These are phyloP conservation scores for Colletotrichum horii DNA, from an alignment of 2,329 filamentous ascomycete genomes.

Conservation along the genomic window DNA sequence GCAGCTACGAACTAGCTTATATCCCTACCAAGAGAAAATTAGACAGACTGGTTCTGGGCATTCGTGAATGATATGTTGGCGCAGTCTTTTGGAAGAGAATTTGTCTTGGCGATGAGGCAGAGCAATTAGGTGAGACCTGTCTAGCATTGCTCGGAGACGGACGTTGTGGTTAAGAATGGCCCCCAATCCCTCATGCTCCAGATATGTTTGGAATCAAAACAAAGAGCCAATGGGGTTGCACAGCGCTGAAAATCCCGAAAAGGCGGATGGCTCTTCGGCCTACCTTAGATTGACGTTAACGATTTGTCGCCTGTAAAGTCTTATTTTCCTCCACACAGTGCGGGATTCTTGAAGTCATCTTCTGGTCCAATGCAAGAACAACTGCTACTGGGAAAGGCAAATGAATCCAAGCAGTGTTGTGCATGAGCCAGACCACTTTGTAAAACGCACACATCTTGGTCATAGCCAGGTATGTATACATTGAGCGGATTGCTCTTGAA, in stretches of 20 bases:
- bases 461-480: fast-evolving
- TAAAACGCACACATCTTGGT: not conserved
- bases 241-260: not conserved
- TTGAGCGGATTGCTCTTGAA: not conserved
- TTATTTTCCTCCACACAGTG: too few species aligned
- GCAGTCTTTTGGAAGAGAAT: not conserved
- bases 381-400: not conserved
- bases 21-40: not conserved
- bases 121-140: not conserved
- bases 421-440: fast-evolving
- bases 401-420: not conserved
- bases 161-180: not conserved
- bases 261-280: not conserved
- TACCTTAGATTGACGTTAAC: too few species aligned
- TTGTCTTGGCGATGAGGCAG: not conserved
- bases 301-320: too few species aligned
- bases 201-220: not conserved
- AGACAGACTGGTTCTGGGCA: not conserved
- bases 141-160: not conserved
- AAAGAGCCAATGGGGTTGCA: not conserved
- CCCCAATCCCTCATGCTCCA: not conserved
- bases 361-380: not conserved
- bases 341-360: not conserved
- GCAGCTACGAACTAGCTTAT: not conserved
- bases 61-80: not conserved